phyloP scores from a whole-genome alignment of 148 eudicot genomes.

The Amaranthus palmeri region DNA sequence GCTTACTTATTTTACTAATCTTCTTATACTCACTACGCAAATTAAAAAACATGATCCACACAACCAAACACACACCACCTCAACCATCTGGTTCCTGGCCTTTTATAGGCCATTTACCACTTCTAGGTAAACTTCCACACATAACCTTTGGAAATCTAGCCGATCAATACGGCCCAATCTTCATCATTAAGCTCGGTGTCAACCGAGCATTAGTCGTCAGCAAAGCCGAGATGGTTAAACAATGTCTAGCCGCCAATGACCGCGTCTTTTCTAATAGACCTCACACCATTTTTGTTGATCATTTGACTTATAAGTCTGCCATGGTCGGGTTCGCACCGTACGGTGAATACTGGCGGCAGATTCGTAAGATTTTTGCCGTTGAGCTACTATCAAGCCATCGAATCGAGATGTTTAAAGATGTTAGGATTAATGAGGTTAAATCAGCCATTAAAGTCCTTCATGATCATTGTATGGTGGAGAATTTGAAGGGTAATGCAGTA shows the following conservation, averaged over 20 bases:
- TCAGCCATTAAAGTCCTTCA: slow-evolving; percentile 18
- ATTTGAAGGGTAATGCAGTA: too few relatives aligned
- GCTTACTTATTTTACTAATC: neutral
- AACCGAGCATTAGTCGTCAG: slow-evolving; percentile 13
- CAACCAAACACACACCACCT: neutral
- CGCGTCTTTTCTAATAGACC: slow-evolving; percentile 30
- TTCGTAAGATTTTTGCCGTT: slow-evolving; percentile 26
- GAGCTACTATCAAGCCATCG: slow-evolving; percentile 34
- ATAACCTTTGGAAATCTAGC: slow-evolving; percentile 23
- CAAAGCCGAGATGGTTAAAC: slow-evolving; percentile 32
- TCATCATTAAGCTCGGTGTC: slow-evolving; percentile 8
- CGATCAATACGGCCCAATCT: slow-evolving; percentile 26
- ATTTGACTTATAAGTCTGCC: slow-evolving; percentile 35
- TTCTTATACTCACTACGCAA: neutral
- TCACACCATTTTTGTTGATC: neutral
- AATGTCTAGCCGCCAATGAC: slow-evolving; percentile 39
- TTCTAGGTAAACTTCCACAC: slow-evolving; percentile 17
- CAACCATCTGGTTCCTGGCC: slow-evolving; percentile 6
- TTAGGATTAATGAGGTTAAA: slow-evolving; percentile 21
- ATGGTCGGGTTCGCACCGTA: slow-evolving; percentile 28
- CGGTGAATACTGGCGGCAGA: slow-evolving; percentile 42
- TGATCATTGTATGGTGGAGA: neutral
- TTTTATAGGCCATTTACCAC: slow-evolving; percentile 16
- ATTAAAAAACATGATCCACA: neutral
- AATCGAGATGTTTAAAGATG: slow-evolving; percentile 19